phyloP scores from a whole-genome alignment of 2,329 filamentous ascomycete genomes.

The Monilinia fructigena region DNA sequence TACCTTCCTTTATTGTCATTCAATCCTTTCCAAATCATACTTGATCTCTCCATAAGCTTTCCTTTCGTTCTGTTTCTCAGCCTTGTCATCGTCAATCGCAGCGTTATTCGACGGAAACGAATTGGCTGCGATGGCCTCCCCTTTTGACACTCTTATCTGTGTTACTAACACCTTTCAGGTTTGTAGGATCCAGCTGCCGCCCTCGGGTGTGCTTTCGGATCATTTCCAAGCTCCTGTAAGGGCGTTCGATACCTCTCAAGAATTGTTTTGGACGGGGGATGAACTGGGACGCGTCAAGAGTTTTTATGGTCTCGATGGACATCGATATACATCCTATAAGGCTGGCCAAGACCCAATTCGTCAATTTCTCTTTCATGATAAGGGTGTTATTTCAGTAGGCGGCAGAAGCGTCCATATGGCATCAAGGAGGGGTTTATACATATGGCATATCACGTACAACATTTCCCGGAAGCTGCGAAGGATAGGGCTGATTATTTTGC shows the following conservation, averaged over 20 bases:
- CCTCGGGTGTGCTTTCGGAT: conserved; percentile 67
- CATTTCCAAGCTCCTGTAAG: conserved; percentile 74
- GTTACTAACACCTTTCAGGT: conserved; percentile 54
- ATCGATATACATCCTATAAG: conserved; percentile 86
- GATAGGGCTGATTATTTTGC: conserved; percentile 29
- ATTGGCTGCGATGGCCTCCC: neutral
- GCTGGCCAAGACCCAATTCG: conserved; percentile 76
- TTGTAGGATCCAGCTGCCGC: conserved; percentile 76
- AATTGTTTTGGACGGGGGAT: conserved; percentile 91
- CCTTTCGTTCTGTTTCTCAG: conserved; percentile 3
- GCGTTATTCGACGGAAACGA: conserved; percentile 9
- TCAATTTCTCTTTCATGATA: conserved; percentile 88
- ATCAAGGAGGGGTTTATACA: conserved; percentile 73
- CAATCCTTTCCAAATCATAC: neutral
- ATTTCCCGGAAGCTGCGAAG: conserved; percentile 3
- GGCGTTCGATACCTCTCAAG: conserved; percentile 84
- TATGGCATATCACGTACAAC: conserved; percentile 79
- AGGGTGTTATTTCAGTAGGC: conserved; percentile 83
- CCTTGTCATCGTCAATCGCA: conserved; percentile 17
- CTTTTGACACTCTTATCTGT: conserved; percentile 8
- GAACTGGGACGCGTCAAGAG: conserved; percentile 83
- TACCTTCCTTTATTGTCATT: conserved; percentile 22
- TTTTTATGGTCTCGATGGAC: conserved; percentile 81
- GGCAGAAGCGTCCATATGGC: conserved; percentile 84
- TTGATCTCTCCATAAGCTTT: neutral